A percentile compares a stretch with the other conserved stretches of the same genome.
Conservation (phyloP, 441 rosid species). For the Pelargonium australe region DNA sequence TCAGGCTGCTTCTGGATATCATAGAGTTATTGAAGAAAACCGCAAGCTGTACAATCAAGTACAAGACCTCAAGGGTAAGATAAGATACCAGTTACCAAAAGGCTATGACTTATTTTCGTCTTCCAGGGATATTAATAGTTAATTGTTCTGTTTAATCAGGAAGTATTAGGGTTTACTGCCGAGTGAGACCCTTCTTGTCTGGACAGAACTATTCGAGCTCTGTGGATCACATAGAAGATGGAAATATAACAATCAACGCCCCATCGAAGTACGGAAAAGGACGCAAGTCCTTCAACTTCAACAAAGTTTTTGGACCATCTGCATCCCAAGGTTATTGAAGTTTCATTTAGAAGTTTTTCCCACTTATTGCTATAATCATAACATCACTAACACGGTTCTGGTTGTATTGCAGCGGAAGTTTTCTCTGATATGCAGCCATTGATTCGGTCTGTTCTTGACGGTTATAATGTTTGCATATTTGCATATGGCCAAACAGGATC, state of each 20-base stretch:
- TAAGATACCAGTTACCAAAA: slow-evolving; percentile 21
- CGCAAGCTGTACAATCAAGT: slow-evolving; percentile 83
- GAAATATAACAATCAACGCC: slow-evolving; percentile 50
- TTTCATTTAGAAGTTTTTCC: slow-evolving; percentile 5
- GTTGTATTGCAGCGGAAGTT: slow-evolving; percentile 68
- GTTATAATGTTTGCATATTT: slow-evolving; percentile 90
- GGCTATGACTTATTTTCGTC: slow-evolving; percentile 5
- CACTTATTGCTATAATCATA: slow-evolving; percentile 6
- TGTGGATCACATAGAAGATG: slow-evolving; percentile 69
- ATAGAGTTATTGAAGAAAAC: slow-evolving; percentile 78
- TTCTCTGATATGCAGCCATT: slow-evolving; percentile 87
- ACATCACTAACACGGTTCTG: slow-evolving; percentile 17
- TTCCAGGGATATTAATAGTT: slow-evolving; percentile 14
- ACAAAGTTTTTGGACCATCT: slow-evolving; percentile 91
- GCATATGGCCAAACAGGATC: slow-evolving; percentile 96
- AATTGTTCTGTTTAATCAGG: slow-evolving; percentile 37
- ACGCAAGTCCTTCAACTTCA: slow-evolving; percentile 66
- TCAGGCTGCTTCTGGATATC: slow-evolving; percentile 84
- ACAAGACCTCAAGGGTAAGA: slow-evolving; percentile 87
- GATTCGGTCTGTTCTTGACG: slow-evolving; percentile 85
- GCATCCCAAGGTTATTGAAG: slow-evolving; percentile 64
- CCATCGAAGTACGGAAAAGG: slow-evolving; percentile 78
- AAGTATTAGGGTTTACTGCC: slow-evolving; percentile 90
- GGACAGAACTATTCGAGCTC: slow-evolving; percentile 56
- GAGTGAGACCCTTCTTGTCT: slow-evolving; percentile 83